phyloP scores from a whole-genome alignment of 1,284 basidiomycete genomes.

The Ceratobasidium sp. region DNA sequence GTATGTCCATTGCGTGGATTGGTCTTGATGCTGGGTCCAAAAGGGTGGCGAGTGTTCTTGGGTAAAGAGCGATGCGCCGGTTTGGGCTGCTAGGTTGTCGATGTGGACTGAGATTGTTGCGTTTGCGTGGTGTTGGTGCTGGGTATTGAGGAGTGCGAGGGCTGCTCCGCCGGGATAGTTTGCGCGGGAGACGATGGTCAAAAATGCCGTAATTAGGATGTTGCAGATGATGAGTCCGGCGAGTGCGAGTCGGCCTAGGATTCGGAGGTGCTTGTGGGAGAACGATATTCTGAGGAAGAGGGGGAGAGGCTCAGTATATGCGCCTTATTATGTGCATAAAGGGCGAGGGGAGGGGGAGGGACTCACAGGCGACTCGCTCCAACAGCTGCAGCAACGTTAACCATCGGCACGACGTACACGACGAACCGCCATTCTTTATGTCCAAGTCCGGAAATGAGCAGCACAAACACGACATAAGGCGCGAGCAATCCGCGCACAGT shows the following conservation, averaged over 20 bases:
- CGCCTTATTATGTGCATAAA: not conserved
- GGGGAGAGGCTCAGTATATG: not conserved
- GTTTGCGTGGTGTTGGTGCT: constrained; percentile 50
- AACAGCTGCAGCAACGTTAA: constrained; percentile 83
- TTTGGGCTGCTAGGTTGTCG: constrained; percentile 86
- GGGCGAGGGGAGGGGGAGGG: not conserved
- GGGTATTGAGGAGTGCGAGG: constrained; percentile 58
- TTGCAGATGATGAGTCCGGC: constrained; percentile 65
- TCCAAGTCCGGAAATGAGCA: constrained; percentile 75
- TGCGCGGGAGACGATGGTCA: constrained; percentile 67
- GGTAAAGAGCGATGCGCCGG: constrained; percentile 89
- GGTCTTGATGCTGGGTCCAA: constrained; percentile 46
- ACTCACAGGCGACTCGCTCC: constrained; percentile 71
- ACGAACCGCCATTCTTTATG: constrained; percentile 98
- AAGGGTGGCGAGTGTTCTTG: constrained; percentile 72
- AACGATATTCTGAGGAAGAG: constrained; percentile 11
- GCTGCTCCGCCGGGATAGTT: constrained; percentile 95
- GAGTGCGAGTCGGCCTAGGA: constrained; percentile 53
- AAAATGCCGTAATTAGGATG: constrained; percentile 61
- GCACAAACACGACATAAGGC: constrained; percentile 68
- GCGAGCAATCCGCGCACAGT: constrained; percentile 60
- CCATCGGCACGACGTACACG: constrained; percentile 83
- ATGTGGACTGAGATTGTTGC: constrained; percentile 65
- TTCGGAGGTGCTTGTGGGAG: constrained; percentile 9
- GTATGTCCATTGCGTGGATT: constrained; percentile 39